These are phyloP conservation scores for Globisporangium rhizosaccharum DNA, from an alignment of 352 stramenopile genomes.

Conservation along the genomic window DNA sequence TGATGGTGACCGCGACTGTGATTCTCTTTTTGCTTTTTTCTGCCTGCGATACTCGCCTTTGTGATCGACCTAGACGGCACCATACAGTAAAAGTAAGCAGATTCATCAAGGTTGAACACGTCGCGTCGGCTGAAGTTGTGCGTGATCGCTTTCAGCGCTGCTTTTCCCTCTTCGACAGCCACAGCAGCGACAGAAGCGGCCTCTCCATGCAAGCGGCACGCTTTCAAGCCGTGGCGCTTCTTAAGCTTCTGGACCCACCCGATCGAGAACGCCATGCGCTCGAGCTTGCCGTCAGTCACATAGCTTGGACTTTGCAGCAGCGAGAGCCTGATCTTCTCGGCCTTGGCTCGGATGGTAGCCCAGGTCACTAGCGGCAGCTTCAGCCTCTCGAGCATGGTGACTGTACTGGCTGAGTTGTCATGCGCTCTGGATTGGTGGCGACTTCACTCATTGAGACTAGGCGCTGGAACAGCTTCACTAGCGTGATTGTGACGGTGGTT, in stretches of 20 bases:
- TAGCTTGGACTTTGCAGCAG: no score
- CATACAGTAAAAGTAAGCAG: conserved; percentile 4
- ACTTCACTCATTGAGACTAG: no score
- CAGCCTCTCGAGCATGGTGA: no score
- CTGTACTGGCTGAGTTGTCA: no score
- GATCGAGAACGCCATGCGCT: conserved; percentile 2
- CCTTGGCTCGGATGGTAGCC: no score
- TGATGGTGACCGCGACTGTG: not conserved
- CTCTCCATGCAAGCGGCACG: conserved; percentile 4
- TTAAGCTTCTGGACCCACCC: conserved; percentile 5
- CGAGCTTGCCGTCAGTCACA: not conserved
- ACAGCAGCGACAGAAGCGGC: not conserved
- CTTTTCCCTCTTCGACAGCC: not conserved
- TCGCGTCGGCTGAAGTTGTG: conserved; percentile 1
- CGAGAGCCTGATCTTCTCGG: no score
- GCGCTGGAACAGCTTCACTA: no score
- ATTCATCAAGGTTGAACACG: conserved; percentile 11
- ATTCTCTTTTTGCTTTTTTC: conserved; percentile 3
- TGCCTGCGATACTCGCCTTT: not conserved
- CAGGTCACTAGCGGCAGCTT: no score
- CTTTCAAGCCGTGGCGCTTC: conserved; percentile 1
- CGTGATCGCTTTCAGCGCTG: not conserved
- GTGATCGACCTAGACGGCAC: not conserved
- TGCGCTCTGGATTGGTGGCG: no score
- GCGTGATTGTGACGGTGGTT: no score